These are phyloP conservation scores for Clitopilus passeckerianus DNA, from an alignment of 768 basidiomycete genomes.

Conservation along the genomic window DNA sequence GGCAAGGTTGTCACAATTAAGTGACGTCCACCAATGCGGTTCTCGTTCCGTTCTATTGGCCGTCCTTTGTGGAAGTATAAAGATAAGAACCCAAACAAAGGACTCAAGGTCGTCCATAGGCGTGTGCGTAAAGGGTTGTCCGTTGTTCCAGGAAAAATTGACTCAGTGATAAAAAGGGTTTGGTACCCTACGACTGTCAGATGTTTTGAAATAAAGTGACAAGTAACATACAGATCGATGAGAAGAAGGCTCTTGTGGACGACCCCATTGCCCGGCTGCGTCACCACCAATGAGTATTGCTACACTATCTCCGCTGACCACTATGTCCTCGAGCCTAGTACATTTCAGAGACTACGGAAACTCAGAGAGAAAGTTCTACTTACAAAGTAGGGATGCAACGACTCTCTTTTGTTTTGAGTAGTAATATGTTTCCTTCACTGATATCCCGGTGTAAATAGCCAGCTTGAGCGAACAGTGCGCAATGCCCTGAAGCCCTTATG, in stretches of 20 bases:
- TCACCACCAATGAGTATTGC: background rate
- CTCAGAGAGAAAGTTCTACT: background rate
- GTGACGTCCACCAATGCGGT: background rate
- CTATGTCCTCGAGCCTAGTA: background rate
- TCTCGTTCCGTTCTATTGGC: background rate
- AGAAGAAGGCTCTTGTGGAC: background rate
- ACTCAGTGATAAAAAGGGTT: background rate
- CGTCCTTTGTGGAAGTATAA: background rate
- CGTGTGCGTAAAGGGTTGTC: background rate
- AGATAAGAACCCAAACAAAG: background rate
- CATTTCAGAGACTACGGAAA: background rate
- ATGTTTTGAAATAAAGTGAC: background rate
- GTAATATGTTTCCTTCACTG: background rate
- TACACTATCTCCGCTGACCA: background rate
- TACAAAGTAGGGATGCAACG: background rate
- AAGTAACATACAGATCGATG: background rate
- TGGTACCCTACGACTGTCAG: background rate
- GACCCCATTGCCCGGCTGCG: background rate
- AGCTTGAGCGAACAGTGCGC: background rate
- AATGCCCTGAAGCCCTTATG: background rate
- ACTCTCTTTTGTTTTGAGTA: background rate
- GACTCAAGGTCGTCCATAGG: background rate
- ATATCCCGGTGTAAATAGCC: background rate
- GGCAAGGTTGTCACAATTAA: background rate
- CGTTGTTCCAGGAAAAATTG: background rate